These are phyloP conservation scores for Saccharomyces mikatae DNA, from an alignment of 805 yeast species.

Conservation along the genomic window DNA sequence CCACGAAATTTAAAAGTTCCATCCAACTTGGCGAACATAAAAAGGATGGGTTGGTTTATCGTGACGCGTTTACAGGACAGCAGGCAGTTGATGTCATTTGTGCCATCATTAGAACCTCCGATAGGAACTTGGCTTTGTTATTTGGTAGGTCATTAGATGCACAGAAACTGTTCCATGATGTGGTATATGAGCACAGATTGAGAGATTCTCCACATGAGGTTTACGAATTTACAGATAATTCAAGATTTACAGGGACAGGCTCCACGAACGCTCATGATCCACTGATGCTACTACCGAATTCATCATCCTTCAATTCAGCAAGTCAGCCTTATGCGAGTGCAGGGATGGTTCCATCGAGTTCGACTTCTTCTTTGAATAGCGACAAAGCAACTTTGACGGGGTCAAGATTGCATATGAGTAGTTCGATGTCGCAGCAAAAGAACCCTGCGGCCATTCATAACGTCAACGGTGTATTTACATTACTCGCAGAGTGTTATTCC, in stretches of 20 bases:
- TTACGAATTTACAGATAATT: conserved; percentile 61
- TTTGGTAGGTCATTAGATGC: conserved; percentile 91
- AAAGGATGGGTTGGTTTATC: conserved; percentile 85
- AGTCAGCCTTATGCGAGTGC: not conserved
- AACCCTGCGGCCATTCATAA: conserved; percentile 22
- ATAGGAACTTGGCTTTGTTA: conserved; percentile 79
- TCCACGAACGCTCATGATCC: conserved; percentile 24
- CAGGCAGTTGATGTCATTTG: conserved; percentile 92
- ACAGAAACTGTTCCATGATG: conserved; percentile 90
- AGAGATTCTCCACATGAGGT: conserved; percentile 84
- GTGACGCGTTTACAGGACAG: conserved; percentile 88
- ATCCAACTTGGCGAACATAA: conserved; percentile 67
- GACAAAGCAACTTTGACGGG: conserved; percentile 9
- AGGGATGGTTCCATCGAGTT: conserved; percentile 3
- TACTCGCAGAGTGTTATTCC: conserved; percentile 89
- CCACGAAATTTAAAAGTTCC: conserved; percentile 62
- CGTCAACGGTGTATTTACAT: conserved; percentile 87
- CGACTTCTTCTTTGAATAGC: conserved; percentile 13
- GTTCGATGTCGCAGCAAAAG: not conserved
- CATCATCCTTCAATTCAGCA: conserved; percentile 7
- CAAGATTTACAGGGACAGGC: conserved; percentile 24
- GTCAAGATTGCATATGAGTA: not conserved
- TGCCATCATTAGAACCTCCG: conserved; percentile 78
- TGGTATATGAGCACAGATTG: conserved; percentile 85
- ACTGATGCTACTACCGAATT: conserved; percentile 18